Evolutionary conservation across 306 rosid genomes (phyloP).

Genomic region (Prunus davidiana): DNA sequence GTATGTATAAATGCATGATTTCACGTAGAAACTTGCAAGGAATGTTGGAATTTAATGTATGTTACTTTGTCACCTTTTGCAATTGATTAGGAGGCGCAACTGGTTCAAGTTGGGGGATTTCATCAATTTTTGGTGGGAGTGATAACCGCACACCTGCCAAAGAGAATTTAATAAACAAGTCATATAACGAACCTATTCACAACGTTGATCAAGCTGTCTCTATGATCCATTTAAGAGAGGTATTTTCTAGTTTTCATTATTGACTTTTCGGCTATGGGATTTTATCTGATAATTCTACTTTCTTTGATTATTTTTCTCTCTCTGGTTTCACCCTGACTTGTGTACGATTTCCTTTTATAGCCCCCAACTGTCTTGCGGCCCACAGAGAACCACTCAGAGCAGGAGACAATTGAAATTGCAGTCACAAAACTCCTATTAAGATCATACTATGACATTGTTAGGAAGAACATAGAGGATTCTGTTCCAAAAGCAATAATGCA

Average conservation of each 20-base stretch:
- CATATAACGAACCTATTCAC: conserved; percentile 55
- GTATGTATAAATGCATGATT: not conserved
- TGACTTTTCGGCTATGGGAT: conserved; percentile 7
- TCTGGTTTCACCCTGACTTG: conserved; percentile 7
- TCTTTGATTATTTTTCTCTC: conserved; percentile 1
- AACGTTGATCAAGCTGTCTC: conserved; percentile 63
- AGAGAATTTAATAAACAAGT: conserved; percentile 51
- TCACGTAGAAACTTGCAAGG: not conserved
- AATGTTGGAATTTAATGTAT: not conserved
- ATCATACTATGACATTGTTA: conserved; percentile 93
- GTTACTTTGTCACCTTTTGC: conserved; percentile 15
- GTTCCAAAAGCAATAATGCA: conserved; percentile 97
- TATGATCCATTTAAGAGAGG: conserved; percentile 91
- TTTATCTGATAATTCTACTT: not conserved
- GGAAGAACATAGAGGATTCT: conserved; percentile 83
- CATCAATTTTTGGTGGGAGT: conserved; percentile 84
- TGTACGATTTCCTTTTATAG: conserved; percentile 45
- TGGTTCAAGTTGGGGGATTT: conserved; percentile 84
- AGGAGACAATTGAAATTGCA: conserved; percentile 72
- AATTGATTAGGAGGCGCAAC: conserved; percentile 50
- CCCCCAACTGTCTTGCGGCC: conserved; percentile 94
- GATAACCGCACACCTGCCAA: conserved; percentile 59
- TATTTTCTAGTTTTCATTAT: conserved; percentile 21
- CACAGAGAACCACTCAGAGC: conserved; percentile 74
- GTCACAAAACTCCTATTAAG: conserved; percentile 76